These are phyloP conservation scores for Hygrocybe coccinea DNA, from an alignment of 768 basidiomycete genomes.

Conservation along the genomic window DNA sequence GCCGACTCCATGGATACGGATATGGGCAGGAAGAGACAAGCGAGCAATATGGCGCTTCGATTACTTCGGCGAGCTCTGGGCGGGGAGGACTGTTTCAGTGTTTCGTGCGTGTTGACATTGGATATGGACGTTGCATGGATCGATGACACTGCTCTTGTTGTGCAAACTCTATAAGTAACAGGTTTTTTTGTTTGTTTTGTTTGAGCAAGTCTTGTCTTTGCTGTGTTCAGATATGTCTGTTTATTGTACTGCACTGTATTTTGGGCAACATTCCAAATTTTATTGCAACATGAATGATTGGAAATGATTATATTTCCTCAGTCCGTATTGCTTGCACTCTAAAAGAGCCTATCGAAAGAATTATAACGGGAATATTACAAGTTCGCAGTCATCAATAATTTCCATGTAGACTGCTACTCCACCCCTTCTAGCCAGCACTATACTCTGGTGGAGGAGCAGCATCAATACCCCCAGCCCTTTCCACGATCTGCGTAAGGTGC, in stretches of 20 bases:
- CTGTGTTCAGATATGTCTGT: too few relatives aligned
- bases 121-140: conserved; percentile 65
- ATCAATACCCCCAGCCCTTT: not conserved
- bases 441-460: not conserved
- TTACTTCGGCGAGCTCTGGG: conserved; percentile 55
- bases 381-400: too few relatives aligned
- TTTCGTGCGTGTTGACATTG: conserved; percentile 57
- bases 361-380: too few relatives aligned
- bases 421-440: not conserved
- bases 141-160: conserved; percentile 64
- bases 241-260: too few relatives aligned
- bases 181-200: not conserved
- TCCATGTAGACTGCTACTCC: too few relatives aligned
- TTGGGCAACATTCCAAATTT: too few relatives aligned
- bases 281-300: too few relatives aligned
- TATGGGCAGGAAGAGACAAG: not conserved
- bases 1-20: conserved; percentile 7
- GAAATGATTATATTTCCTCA: too few relatives aligned
- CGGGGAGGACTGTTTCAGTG: conserved; percentile 47
- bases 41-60: conserved; percentile 52
- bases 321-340: too few relatives aligned
- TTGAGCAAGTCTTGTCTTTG: too few relatives aligned
- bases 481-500: not conserved
- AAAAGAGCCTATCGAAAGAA: too few relatives aligned
- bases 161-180: conserved; percentile 49